A percentile compares a stretch with the other conserved stretches of the same genome.
Evolutionary conservation across 2,329 filamentous ascomycete genomes (phyloP).

Genomic region (Sporothrix euskadiensis): DNA sequence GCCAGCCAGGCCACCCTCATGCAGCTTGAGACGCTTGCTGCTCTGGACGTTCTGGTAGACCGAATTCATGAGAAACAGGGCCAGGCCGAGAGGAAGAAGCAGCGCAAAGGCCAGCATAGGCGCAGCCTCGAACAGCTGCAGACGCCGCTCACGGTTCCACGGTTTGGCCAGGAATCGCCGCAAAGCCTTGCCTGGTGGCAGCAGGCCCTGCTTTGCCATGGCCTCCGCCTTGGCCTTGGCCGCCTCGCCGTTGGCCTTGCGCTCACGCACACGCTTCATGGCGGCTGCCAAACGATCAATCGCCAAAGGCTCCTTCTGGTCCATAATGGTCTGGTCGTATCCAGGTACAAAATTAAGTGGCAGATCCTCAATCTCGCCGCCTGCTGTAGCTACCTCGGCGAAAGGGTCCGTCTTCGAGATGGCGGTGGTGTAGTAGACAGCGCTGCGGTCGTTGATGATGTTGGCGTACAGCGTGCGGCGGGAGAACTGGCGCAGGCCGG

Average conservation of each 20-base stretch:
- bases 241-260: slow-evolving; percentile 9
- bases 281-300: background rate
- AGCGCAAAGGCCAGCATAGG: slow-evolving; percentile 64
- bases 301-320: slow-evolving; percentile 61
- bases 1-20: slow-evolving; percentile 70
- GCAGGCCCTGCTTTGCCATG: background rate
- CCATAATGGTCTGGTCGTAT: slow-evolving; percentile 73
- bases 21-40: slow-evolving; percentile 69
- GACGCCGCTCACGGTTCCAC: slow-evolving; percentile 28
- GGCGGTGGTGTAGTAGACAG: slow-evolving; percentile 78
- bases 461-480: slow-evolving; percentile 81
- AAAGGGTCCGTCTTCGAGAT: slow-evolving; percentile 80
- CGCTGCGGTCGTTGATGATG: slow-evolving; percentile 79
- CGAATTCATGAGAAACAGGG: slow-evolving; percentile 73
- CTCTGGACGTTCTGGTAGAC: slow-evolving; percentile 75
- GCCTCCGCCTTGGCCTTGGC: slow-evolving; percentile 13
- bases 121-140: slow-evolving; percentile 26
- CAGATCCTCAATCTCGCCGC: slow-evolving; percentile 59
- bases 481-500: slow-evolving; percentile 73
- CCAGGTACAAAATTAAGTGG: slow-evolving; percentile 72
- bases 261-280: slow-evolving; percentile 11
- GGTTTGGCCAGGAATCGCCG: slow-evolving; percentile 27
- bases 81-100: slow-evolving; percentile 71
- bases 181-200: slow-evolving; percentile 19
- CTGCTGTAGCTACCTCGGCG: slow-evolving; percentile 37